Evolutionary conservation across 2,329 filamentous ascomycete genomes (phyloP), one percentile per base, ranked within the genome.

Genomic region (Ambrosiella xylebori): DNA sequence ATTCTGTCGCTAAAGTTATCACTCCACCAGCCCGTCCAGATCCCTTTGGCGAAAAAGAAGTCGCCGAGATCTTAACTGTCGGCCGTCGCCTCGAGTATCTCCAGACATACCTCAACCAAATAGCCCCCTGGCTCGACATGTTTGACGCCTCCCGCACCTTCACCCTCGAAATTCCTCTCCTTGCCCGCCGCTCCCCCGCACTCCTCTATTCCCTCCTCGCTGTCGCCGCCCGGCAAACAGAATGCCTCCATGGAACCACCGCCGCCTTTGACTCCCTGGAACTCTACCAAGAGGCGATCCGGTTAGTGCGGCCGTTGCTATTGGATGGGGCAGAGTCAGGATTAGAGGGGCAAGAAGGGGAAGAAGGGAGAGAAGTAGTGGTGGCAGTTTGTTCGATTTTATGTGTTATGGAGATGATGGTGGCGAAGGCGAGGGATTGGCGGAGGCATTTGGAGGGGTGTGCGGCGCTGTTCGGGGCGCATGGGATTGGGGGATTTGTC

Each of bases 111-210:
- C 71, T 78, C n/a, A 71, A 72, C 7, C 69, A 78, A 59, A 71
- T 79, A 47, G 76, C 76, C 2, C 74, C 73, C 19, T 79, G 76
- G 74, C 71, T 81, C 12, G 78, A 81, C 63, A 80, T 79, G 70
- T 80, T 79, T 61, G 78, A 81, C 63, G 72, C 70, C 36, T 68
- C 73, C 35, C 71, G 74, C 15, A 71, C 72, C 3, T 81, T 81
- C 62, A 74, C 75, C 2, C 71, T 77, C 1, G 71, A 77, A 44
- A 67, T 81, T 1, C 74, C 77, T 0, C 67, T 73, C 3, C 64
- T 79, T 17, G 76, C 76, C 1, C 73, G 71, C 37, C 67, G 67
- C 13, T 73, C 73, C 11, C 69, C 72, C 0, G 69, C 74, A 57
- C 66, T 79, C 1, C 67, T 75, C 1, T 77, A 76, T 61, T 74